Evolutionary conservation across 1,284 basidiomycete species (phyloP), one percentile per base, ranked within the genome.

Genomic region (Lentinus polychrous): DNA sequence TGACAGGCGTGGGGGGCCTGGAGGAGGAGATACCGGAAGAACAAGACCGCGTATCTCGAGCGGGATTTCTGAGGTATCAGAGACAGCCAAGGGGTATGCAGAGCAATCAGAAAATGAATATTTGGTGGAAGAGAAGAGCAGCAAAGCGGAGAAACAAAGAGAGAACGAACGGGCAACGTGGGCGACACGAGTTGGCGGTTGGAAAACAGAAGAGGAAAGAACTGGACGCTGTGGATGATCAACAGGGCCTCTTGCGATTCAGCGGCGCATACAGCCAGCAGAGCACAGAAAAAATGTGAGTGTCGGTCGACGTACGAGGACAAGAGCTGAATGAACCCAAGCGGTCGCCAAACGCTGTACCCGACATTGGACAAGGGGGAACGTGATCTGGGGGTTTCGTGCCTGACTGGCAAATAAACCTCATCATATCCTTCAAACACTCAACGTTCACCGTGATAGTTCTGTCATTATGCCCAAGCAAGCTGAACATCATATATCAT

Each of bases 81-180:
- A n/a, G n/a, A 44, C 14, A 15, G 10, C 4, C 20, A 37, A 36
- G 10, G 35, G 23, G 17, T 52, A 55, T 15, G 12, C 12, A 45
- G 51, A 55, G 49, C 46, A 54, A 55, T 53, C 50, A 39, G 44
- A 47, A 43, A 41, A 49, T 52, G 48, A 44, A 48, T 47, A 52
- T 44, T n/a, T n/a, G 14, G 12, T 45, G 23, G 33, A 41, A 50
- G 46, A 43, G 44, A 43, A 43, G 46, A 39, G 43, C 36, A 47
- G 51, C 27, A 51, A 49, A 52, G 49, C 34, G 46, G 49, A 47
- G 50, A 55, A 56, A 45, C 45, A 41, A n/a, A 56, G 50, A 53
- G 66, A 66, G 70, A 70, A 69, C 65, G 62, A 73, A 67, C 63
- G 69, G 69, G 69, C 74, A 84, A 83, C 83, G 83, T 86, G 84